phyloP scores from a whole-genome alignment of 1,139 yeast genomes.

The Kluyveromyces sp. region DNA sequence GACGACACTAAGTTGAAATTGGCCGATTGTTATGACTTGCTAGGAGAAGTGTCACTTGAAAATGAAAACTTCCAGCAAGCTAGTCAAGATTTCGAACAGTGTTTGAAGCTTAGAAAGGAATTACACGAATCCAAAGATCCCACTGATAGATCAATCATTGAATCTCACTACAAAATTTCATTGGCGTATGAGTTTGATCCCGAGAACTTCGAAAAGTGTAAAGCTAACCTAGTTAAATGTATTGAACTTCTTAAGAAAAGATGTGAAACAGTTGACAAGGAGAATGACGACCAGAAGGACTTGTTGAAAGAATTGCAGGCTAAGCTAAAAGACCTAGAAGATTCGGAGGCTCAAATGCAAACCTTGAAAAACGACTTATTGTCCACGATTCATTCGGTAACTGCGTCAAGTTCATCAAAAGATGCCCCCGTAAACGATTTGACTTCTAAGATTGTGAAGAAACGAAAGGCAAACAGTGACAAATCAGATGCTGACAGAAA shows the following conservation, averaged over 20 bases:
- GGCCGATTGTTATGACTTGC: constrained; percentile 67
- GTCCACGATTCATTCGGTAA: constrained; percentile 37
- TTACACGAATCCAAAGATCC: constrained; percentile 27
- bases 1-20: constrained; percentile 41
- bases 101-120: constrained; percentile 45
- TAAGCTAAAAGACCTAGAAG: constrained; percentile 16
- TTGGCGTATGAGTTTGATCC: constrained; percentile 64
- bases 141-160: constrained; percentile 51
- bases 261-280: constrained; percentile 9
- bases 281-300: constrained; percentile 8
- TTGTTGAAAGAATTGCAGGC: constrained; percentile 9
- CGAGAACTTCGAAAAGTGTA: constrained; percentile 17
- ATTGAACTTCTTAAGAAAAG: constrained; percentile 47
- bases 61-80: constrained; percentile 79
- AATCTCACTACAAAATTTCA: constrained; percentile 75
- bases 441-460: constrained; percentile 44
- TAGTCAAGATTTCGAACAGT: constrained; percentile 51
- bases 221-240: constrained; percentile 52
- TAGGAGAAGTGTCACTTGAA: constrained; percentile 86
- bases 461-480: constrained; percentile 22
- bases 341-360: constrained; percentile 23
- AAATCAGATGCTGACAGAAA: not conserved
- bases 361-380: constrained; percentile 33
- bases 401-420: constrained; percentile 11
- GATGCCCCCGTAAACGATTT: constrained; percentile 43